Evolutionary conservation across 345 rosid species (phyloP).

Genomic region (Theobroma cacao): DNA sequence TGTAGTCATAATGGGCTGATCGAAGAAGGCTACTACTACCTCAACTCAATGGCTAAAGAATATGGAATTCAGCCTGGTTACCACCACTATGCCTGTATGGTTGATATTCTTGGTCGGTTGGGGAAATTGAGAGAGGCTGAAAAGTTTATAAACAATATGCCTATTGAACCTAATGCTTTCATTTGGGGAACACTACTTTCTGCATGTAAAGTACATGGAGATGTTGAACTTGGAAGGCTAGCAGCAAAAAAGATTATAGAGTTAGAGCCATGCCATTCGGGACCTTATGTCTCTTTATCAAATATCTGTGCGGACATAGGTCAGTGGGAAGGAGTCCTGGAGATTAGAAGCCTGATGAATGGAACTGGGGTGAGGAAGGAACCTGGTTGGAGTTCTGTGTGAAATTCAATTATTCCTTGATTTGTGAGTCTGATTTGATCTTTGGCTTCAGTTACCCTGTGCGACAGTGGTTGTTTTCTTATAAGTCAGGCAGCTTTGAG

Average conservation of each 20-base stretch:
- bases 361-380: conserved; percentile 54
- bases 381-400: conserved; percentile 65
- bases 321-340: conserved; percentile 67
- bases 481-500: background rate
- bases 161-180: conserved; percentile 57
- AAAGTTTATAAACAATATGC: conserved; percentile 53
- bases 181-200: conserved; percentile 80
- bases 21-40: conserved; percentile 58
- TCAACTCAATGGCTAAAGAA: conserved; percentile 60
- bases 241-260: conserved; percentile 62
- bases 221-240: conserved; percentile 60
- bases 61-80: conserved; percentile 55
- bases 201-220: conserved; percentile 73
- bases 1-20: conserved; percentile 75
- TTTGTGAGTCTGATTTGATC: background rate
- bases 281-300: conserved; percentile 68
- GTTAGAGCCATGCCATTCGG: conserved; percentile 52
- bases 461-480: background rate
- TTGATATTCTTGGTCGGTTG: conserved; percentile 76
- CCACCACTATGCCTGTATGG: conserved; percentile 74
- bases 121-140: conserved; percentile 77
- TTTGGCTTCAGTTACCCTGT: background rate
- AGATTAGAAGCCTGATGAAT: conserved; percentile 56
- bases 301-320: conserved; percentile 75
- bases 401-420: conserved; percentile 17